phyloP scores from a whole-genome alignment of 352 stramenopile genomes.

The Pythium grandisporangium region DNA sequence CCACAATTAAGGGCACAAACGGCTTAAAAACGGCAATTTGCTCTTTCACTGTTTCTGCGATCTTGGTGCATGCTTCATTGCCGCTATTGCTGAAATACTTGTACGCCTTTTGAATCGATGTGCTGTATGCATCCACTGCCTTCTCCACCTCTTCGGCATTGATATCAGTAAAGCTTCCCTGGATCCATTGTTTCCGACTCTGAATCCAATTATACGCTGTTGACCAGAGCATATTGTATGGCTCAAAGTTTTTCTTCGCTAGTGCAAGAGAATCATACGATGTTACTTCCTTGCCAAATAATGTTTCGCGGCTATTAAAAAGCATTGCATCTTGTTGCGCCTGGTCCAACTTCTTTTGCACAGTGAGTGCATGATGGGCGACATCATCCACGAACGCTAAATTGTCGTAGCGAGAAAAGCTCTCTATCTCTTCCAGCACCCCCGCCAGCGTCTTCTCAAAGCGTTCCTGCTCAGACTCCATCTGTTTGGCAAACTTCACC shows the following conservation, averaged over 20 bases:
- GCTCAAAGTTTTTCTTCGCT: constrained; percentile 92
- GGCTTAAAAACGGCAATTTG: constrained; percentile 92
- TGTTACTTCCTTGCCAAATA: constrained; percentile 87
- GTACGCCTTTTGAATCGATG: constrained; percentile 85
- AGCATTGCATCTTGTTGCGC: constrained; percentile 84
- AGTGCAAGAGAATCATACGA: constrained; percentile 82
- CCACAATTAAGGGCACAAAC: constrained; percentile 88
- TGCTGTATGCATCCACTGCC: constrained; percentile 74
- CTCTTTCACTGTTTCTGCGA: constrained; percentile 87
- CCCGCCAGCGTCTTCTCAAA: constrained; percentile 84
- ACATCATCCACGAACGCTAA: constrained; percentile 85
- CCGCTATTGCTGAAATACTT: constrained; percentile 91
- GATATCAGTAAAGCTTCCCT: constrained; percentile 86
- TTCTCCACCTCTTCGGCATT: constrained; percentile 91
- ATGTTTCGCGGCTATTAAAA: constrained; percentile 90
- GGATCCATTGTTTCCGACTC: constrained; percentile 88
- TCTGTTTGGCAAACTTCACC: constrained; percentile 85
- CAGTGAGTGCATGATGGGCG: constrained; percentile 69
- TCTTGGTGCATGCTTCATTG: constrained; percentile 81
- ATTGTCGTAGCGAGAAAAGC: constrained; percentile 82
- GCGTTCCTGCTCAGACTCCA: constrained; percentile 90
- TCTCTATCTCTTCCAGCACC: constrained; percentile 86
- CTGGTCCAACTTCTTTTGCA: constrained; percentile 86
- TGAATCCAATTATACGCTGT: constrained; percentile 89
- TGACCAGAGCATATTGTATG: constrained; percentile 90